phyloP scores from a whole-genome alignment of 176 grass and related monocot species.

The Avena eriantha region DNA sequence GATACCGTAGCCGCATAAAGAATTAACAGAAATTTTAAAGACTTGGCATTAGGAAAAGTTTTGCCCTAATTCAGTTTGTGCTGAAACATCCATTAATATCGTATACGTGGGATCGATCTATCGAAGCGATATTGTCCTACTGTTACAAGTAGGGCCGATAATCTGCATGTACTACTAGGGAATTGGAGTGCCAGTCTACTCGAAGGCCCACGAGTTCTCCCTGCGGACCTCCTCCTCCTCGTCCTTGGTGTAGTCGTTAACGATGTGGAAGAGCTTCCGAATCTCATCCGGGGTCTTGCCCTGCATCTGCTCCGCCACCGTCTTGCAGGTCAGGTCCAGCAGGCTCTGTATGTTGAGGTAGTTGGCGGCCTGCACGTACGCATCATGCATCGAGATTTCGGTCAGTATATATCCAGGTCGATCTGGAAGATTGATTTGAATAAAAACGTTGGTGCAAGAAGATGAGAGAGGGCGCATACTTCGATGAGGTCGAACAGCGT shows the following conservation, averaged over 20 bases:
- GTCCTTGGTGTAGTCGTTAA: background rate
- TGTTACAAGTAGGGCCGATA: background rate
- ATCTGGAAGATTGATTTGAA: background rate
- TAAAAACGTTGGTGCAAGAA: background rate
- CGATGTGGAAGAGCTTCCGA: background rate
- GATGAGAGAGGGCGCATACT: background rate
- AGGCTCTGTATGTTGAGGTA: background rate
- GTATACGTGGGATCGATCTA: background rate
- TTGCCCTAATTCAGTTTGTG: no score
- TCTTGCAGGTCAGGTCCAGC: background rate
- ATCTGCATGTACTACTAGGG: background rate
- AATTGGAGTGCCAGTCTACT: background rate
- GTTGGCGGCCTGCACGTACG: background rate
- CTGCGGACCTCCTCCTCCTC: constrained; percentile 16
- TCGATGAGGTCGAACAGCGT: constrained; percentile 1
- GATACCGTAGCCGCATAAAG: no score
- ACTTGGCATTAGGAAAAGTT: no score
- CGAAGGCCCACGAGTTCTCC: constrained; percentile 11
- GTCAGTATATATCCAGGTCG: background rate
- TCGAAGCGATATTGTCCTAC: background rate
- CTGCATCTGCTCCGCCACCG: background rate
- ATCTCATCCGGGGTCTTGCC: background rate
- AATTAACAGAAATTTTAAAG: no score
- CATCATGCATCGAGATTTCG: background rate
- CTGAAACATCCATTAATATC: no score